These are phyloP conservation scores for Marasmius tenuissimus DNA, from an alignment of 1,284 basidiomycete genomes.

Conservation along the genomic window DNA sequence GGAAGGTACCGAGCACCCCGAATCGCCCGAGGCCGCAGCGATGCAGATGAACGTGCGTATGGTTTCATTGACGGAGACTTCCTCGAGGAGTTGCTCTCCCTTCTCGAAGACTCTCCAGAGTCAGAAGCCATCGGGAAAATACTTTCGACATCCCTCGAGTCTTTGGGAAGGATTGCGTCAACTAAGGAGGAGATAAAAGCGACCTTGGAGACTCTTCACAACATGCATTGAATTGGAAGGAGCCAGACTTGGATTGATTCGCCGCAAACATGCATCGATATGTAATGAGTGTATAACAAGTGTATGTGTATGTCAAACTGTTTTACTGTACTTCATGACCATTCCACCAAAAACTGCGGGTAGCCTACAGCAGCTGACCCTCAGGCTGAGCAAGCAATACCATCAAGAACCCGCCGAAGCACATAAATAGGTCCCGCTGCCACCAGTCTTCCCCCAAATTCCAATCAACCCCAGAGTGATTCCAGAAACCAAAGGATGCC, in stretches of 20 bases:
- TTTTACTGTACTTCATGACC: too few species aligned
- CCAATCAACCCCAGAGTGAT: too few species aligned
- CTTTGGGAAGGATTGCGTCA: neutral
- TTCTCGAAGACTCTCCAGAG: constrained; percentile 2
- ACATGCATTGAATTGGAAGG: constrained; percentile 5
- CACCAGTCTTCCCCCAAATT: too few species aligned
- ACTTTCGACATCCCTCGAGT: neutral
- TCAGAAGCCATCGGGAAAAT: neutral
- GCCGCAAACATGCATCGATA: neutral
- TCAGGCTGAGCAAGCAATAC: too few species aligned
- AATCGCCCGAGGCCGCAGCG: constrained; percentile 51
- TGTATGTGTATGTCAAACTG: too few species aligned
- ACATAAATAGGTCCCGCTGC: too few species aligned
- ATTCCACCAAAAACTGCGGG: too few species aligned
- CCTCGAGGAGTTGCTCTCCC: constrained; percentile 65
- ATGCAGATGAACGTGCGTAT: constrained; percentile 52
- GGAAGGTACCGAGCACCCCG: constrained; percentile 70
- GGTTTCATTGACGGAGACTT: constrained; percentile 94
- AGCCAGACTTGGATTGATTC: neutral
- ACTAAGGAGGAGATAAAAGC: neutral
- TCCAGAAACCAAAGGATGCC: too few species aligned
- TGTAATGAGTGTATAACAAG: neutral
- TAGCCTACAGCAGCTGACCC: too few species aligned
- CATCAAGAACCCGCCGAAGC: too few species aligned
- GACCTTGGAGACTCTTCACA: constrained; percentile 2